Conservation (phyloP, 2,329 filamentous ascomycete genomes). For the Podosphaera leucotricha region DNA sequence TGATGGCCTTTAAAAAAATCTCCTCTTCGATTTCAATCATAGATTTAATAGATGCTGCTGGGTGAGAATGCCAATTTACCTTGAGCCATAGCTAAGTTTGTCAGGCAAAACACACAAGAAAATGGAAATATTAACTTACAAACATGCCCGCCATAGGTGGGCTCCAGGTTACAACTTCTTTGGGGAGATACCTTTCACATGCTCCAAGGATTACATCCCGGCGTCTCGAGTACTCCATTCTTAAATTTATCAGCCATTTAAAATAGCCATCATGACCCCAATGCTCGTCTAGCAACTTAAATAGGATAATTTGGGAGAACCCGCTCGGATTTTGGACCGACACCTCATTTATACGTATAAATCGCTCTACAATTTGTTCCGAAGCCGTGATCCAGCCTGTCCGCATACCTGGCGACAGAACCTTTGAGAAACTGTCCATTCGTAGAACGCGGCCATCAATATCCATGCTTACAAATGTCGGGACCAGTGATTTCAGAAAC, state of each 20-base stretch:
- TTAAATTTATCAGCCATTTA: slow-evolving; percentile 66
- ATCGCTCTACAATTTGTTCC: slow-evolving; percentile 63
- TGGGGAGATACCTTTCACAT: slow-evolving; percentile 55
- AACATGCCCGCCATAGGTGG: slow-evolving; percentile 86
- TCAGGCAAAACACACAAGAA: background rate
- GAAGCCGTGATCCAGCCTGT: slow-evolving; percentile 78
- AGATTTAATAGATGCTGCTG: slow-evolving; percentile 26
- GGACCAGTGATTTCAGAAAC: slow-evolving; percentile 51
- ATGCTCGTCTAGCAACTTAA: slow-evolving; percentile 74
- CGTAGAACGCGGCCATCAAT: slow-evolving; percentile 71
- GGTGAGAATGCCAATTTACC: slow-evolving; percentile 43
- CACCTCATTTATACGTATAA: slow-evolving; percentile 48
- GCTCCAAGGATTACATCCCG: slow-evolving; percentile 56
- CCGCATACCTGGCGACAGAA: slow-evolving; percentile 60
- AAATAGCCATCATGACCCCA: slow-evolving; percentile 89
- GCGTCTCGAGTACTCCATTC: slow-evolving; percentile 57
- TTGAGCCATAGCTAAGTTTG: slow-evolving; percentile 33
- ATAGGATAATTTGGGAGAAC: slow-evolving; percentile 60
- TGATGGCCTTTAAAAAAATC: slow-evolving; percentile 58
- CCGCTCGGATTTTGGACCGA: slow-evolving; percentile 70
- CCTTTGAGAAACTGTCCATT: slow-evolving; percentile 84
- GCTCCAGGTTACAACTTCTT: slow-evolving; percentile 53
- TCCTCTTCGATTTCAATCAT: slow-evolving; percentile 56
- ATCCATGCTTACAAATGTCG: slow-evolving; percentile 59
- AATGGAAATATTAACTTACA: slow-evolving; percentile 25